Base-by-base conservation (phyloP, 73 alveolate species). In the Blepharisma stoltei region DNA sequence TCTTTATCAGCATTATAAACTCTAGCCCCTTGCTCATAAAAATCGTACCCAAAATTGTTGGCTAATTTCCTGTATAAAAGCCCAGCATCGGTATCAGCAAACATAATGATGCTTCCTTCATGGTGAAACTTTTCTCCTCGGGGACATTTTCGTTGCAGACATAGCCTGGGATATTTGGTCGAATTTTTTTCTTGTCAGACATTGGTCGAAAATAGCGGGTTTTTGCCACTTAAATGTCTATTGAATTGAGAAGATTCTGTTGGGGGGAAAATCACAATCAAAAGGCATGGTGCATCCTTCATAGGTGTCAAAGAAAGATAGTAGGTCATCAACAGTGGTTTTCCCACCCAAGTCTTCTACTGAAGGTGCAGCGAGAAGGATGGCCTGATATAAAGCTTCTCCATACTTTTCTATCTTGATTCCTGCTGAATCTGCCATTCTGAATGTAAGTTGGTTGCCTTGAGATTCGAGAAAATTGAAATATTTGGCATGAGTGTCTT, bases 61-160 rank as follows among this genome's bases (percentile, higher is more conserved):
- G 79, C 79, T 11, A 69, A 53, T 69, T 69, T 46, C 27, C 79
- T 23, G n/a, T 38, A 44, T 9, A 14, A 20, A 69, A 11, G 11
- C 20, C 54, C 65, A 38, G 79, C 79, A 43, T 69, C 79, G 18
- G 60, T 44, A 43, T 69, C 79, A n/a, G 46, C 79, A 43, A 69
- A 69, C n/a, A 69, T 25, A 7, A 69, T n/a, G 27, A 69, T 71
- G 27, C 43, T 69, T 69, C 79, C 79, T 44, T n/a, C n/a, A n/a
- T n/a, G n/a, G n/a, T n/a, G n/a, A n/a, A n/a, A n/a, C n/a, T n/a
- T n/a, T n/a, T n/a, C n/a, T n/a, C n/a, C n/a, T n/a, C n/a, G n/a
- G n/a, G n/a, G n/a, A n/a, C n/a, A n/a, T n/a, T n/a, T n/a, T n/a
- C n/a, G n/a, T n/a, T n/a, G n/a, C n/a, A n/a, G n/a, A n/a, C n/a